Evolutionary conservation across 768 basidiomycete genomes (phyloP), one percentile per base, ranked within the genome.

Genomic region (Auriscalpium vulgare): DNA sequence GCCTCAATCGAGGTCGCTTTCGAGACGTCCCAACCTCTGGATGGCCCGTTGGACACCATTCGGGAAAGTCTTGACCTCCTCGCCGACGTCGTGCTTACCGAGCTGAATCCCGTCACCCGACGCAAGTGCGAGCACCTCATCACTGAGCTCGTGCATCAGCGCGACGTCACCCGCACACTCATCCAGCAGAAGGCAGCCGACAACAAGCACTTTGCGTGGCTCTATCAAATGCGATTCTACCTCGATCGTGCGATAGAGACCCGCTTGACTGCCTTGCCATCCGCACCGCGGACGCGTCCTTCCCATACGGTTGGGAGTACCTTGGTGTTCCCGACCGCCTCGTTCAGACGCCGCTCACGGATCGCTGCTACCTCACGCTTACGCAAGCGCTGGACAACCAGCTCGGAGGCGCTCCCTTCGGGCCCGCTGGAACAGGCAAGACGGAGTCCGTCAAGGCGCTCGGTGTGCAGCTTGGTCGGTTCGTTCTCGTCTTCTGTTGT

Each of bases 401-500:
- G 65, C 83, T 98, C 13, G 97, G 97, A 63, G 97, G 97, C 21
- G 87, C 97, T 37, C 97, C 97, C 4, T 99, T 99, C 68, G 97
- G 97, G 16, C 97, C 97, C 50, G 97, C 97, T 17, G 97, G 97
- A 46, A 48, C 62, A 92, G 93, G 95, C 35, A 99, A 99, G 76
- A 99, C 97, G 0, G 97, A 99, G 72, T 98, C 97, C 1, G 97
- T 99, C 68, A 99, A 99, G 71, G 95, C 97, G 2, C 84, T 99
- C 19, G 97, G 97, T 50, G 92, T 97, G 2, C 95, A 97, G 65
- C 83, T 99, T 6, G 97, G 97, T 43, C 86, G 97, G 38, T 99
- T 99, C 66, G 97, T 99, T n/a, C 79, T 99, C 49, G 97, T 99
- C n/a, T 99, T 99, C 75, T 98, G 97, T 68, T 99, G 97, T 66